These are phyloP conservation scores for Cubamyces sp. DNA, from an alignment of 768 basidiomycete genomes.

Conservation along the genomic window DNA sequence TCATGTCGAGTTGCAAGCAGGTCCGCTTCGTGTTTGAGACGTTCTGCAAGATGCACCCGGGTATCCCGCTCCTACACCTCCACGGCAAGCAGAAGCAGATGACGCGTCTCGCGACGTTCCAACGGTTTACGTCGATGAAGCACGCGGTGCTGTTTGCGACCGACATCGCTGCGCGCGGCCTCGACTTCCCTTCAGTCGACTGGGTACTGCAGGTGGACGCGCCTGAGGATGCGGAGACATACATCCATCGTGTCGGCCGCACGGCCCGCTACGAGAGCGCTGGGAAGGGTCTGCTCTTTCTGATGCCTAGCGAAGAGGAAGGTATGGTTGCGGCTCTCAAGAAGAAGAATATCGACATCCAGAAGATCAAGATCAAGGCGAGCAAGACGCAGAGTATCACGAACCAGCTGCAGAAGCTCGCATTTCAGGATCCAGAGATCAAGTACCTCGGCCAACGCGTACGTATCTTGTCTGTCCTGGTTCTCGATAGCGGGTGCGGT, in stretches of 20 bases:
- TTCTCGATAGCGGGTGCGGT: background rate
- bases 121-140: slow-evolving; percentile 78
- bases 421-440: slow-evolving; percentile 94
- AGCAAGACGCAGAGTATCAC: slow-evolving; percentile 86
- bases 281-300: slow-evolving; percentile 81
- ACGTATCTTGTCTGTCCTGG: slow-evolving; percentile 34
- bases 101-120: slow-evolving; percentile 82
- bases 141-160: slow-evolving; percentile 92
- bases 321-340: slow-evolving; percentile 79
- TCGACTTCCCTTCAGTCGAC: slow-evolving; percentile 95
- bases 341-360: slow-evolving; percentile 70
- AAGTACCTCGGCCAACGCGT: slow-evolving; percentile 96
- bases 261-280: slow-evolving; percentile 93
- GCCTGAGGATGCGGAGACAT: slow-evolving; percentile 96
- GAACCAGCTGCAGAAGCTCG: slow-evolving; percentile 88
- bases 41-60: slow-evolving; percentile 95
- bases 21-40: slow-evolving; percentile 96
- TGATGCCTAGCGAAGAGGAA: slow-evolving; percentile 90
- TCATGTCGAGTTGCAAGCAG: slow-evolving; percentile 95
- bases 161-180: slow-evolving; percentile 92
- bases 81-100: slow-evolving; percentile 97
- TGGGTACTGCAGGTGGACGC: slow-evolving; percentile 98
- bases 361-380: slow-evolving; percentile 84
- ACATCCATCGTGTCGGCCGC: slow-evolving; percentile 95
- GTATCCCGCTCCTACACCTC: slow-evolving; percentile 87